Evolutionary conservation across 164 flowering plant species (phyloP), one percentile per base, ranked within the genome.

Genomic region (Vitis cinerea): DNA sequence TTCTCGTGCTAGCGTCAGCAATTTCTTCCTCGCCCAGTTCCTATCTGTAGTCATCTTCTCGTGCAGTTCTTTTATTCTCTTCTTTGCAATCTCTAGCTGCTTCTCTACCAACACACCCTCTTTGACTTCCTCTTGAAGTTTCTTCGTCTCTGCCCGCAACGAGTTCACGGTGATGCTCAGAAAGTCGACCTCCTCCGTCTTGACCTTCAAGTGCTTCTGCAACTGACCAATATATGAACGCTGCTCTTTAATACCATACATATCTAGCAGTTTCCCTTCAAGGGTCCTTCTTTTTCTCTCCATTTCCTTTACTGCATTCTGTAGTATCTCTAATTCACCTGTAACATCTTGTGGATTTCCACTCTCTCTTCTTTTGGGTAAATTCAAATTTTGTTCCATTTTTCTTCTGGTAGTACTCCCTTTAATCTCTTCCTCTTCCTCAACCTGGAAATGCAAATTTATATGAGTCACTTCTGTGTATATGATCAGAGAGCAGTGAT

Each of bases 221-320:
- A 75, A 29, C 2, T 58, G 49, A 17, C 55, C 59, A 55, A 17
- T 12, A 14, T 57, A 63, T 12, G 71, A 57, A 30, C 58, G 48
- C 29, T 71, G 49, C 51, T 71, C 74, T 71, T 75, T 63, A 4
- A 71, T 60, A 14, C 17, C 59, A 27, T 63, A 44, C 9, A 71
- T 60, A 15, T 71, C 74, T 47, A 62, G 68, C 23, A 52, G 13
- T 58, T 70, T 71, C n/a, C 65, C n/a, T 50, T 71, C 65, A 51
- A 71, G 58, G 27, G 19, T 49, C 55, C 31, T 19, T 16, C 31
- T 63, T 64, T 61, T 66, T 53, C 59, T 23, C 61, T 75, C 61
- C 53, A 70, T 13, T 10, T 67, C 60, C 49, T 19, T 63, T 11
- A 62, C 55, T 4, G 50, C 9, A 50, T 59, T 65, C 69, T 29